Conservation (phyloP, 768 basidiomycete species). For the Phylloporus scabripes region DNA sequence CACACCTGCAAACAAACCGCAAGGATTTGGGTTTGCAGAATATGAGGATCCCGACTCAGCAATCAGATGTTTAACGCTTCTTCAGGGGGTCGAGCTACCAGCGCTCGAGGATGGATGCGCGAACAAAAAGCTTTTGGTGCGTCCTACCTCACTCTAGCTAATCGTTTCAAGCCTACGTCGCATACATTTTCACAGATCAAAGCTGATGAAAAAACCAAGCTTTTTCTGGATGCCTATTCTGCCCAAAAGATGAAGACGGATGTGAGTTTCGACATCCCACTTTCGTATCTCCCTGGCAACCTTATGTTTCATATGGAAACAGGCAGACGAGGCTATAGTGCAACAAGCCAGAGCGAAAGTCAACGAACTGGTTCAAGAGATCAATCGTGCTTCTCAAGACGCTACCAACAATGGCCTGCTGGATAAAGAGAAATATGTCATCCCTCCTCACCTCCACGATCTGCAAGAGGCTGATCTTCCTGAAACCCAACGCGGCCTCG, state of each 20-base stretch:
- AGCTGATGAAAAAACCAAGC: constrained; percentile 92
- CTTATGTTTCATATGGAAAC: background rate
- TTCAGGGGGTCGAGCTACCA: constrained; percentile 61
- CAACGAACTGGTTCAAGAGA: constrained; percentile 60
- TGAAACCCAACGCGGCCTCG: constrained; percentile 85
- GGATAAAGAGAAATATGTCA: constrained; percentile 83
- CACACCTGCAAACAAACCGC: constrained; percentile 88
- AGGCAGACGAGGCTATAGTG: constrained; percentile 68
- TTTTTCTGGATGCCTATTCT: constrained; percentile 82
- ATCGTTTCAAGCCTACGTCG: constrained; percentile 37
- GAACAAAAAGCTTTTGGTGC: constrained; percentile 64
- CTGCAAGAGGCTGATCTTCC: constrained; percentile 95
- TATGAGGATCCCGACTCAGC: constrained; percentile 93
- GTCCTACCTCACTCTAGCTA: constrained; percentile 28
- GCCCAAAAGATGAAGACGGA: constrained; percentile 75
- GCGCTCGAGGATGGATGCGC: constrained; percentile 55
- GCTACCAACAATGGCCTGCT: constrained; percentile 68
- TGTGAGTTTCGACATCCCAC: constrained; percentile 42
- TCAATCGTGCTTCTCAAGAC: constrained; percentile 67
- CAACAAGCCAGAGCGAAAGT: constrained; percentile 62
- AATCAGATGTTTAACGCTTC: constrained; percentile 61
- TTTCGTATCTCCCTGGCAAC: background rate
- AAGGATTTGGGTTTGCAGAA: constrained; percentile 96
- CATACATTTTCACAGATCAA: constrained; percentile 58
- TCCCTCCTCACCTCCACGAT: constrained; percentile 95